Evolutionary conservation across 805 yeast genomes (phyloP).

Genomic region (Ogataea neopini): DNA sequence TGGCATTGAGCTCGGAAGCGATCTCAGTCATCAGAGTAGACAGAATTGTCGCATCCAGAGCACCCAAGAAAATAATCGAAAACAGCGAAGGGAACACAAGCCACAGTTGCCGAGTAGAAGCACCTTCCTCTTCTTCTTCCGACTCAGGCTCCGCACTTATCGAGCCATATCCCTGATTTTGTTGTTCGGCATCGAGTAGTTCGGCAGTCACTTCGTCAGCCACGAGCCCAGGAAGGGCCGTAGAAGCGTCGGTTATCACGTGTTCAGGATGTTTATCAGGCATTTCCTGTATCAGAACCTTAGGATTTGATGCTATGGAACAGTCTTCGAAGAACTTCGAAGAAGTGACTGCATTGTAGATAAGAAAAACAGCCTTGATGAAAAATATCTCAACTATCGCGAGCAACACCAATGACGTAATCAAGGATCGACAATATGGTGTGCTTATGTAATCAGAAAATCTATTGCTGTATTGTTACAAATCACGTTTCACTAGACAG

Average conservation of each 20-base stretch:
- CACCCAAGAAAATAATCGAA: constrained; percentile 55
- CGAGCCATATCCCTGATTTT: constrained; percentile 9
- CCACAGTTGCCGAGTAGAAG: constrained; percentile 30
- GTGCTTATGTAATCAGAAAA: not conserved
- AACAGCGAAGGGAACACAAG: constrained; percentile 45
- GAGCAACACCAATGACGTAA: too few species aligned
- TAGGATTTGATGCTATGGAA: too few species aligned
- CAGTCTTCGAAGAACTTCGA: too few species aligned
- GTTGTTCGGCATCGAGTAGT: constrained; percentile 3
- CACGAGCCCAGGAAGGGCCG: constrained; percentile 31
- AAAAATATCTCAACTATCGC: not conserved
- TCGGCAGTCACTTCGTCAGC: constrained; percentile 32
- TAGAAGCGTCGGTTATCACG: constrained; percentile 25
- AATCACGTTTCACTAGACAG: not conserved
- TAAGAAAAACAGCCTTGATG: too few species aligned
- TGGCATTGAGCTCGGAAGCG: constrained; percentile 66
- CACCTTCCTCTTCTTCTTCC: constrained; percentile 13
- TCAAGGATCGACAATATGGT: too few species aligned
- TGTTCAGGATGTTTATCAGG: not conserved
- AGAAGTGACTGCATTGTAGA: too few species aligned
- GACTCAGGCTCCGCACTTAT: constrained; percentile 1
- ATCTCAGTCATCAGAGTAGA: constrained; percentile 64
- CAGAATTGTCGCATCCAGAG: constrained; percentile 68
- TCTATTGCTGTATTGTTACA: not conserved
- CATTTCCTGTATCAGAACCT: too few species aligned